Conservation (phyloP, 371 early-diverging fungal genomes). For the Furculomyces boomerangus region DNA sequence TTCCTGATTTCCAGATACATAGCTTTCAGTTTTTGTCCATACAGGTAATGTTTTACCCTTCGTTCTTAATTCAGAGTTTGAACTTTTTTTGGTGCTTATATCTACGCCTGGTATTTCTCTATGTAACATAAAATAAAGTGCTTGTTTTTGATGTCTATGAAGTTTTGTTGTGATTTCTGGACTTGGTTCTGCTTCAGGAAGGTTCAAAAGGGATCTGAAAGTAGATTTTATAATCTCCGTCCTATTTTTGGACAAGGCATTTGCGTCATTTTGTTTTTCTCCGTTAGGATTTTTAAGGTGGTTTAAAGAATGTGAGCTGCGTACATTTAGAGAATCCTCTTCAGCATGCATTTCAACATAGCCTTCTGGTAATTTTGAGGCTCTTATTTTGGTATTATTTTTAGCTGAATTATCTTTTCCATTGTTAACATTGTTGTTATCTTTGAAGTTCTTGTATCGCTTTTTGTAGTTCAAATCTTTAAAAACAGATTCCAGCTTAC, state of each 20-base stretch:
- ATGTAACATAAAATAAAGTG: constrained; percentile 21
- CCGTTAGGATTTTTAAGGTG: neutral
- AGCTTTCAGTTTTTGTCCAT: neutral
- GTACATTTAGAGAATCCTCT: neutral
- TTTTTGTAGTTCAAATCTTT: neutral
- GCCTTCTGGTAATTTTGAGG: neutral
- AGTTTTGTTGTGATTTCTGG: constrained; percentile 12
- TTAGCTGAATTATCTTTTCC: neutral
- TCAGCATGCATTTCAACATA: neutral
- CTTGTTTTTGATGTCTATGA: constrained; percentile 27
- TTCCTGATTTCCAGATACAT: neutral
- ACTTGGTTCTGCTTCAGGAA: constrained; percentile 12
- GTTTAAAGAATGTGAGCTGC: neutral
- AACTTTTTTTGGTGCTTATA: neutral
- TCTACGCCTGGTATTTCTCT: constrained; percentile 20
- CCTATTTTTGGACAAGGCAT: constrained; percentile 9
- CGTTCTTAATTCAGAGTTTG: neutral
- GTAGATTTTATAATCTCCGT: constrained; percentile 18
- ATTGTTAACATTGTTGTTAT: neutral
- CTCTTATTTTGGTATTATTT: neutral
- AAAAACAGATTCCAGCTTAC: neutral
- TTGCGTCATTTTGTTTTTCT: neutral
- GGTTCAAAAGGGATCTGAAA: constrained; percentile 20
- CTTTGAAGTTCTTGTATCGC: neutral
- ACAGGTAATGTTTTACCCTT: neutral